phyloP scores from a whole-genome alignment of 1,139 yeast species.

The Casaregolazyma suthepensis region DNA sequence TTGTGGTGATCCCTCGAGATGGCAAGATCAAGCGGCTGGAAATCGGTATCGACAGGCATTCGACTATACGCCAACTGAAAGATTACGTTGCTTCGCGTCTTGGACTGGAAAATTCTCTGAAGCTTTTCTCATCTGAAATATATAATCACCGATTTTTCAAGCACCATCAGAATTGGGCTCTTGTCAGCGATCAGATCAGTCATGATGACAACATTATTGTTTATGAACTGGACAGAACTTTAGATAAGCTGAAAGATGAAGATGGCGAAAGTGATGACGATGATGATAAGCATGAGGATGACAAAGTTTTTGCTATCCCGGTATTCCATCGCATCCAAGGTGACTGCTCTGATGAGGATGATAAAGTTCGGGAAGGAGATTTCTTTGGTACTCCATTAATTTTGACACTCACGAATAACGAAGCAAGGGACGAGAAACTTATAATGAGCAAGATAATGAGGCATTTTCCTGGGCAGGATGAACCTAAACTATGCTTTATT shows the following conservation, averaged over 20 bases:
- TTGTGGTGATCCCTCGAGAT: slow-evolving; percentile 55
- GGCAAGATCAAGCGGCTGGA: slow-evolving; percentile 39
- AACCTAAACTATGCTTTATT: slow-evolving; percentile 9
- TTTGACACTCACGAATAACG: slow-evolving; percentile 47
- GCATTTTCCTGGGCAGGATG: slow-evolving; percentile 8
- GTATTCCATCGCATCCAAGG: slow-evolving; percentile 48
- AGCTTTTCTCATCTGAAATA: slow-evolving; percentile 60
- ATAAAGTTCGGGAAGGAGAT: slow-evolving; percentile 28
- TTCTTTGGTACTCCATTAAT: slow-evolving; percentile 74
- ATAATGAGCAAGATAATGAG: slow-evolving; percentile 25
- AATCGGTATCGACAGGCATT: slow-evolving; percentile 63
- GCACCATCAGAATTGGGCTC: slow-evolving; percentile 57
- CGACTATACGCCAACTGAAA: slow-evolving; percentile 62
- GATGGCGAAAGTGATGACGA: slow-evolving; percentile 3
- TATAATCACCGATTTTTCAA: slow-evolving; percentile 64
- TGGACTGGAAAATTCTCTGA: slow-evolving; percentile 9
- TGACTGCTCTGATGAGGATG: slow-evolving; percentile 30
- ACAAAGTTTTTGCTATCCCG: slow-evolving; percentile 55
- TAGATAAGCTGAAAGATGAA: slow-evolving; percentile 1
- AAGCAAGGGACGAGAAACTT: slow-evolving; percentile 47
- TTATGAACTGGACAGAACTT: slow-evolving; percentile 46
- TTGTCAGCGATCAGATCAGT: slow-evolving; percentile 63
- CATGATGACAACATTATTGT: slow-evolving; percentile 60
- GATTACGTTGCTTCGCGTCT: slow-evolving; percentile 45
- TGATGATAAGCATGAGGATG: slow-evolving; percentile 15